Conservation (phyloP, 2,329 filamentous ascomycete species). For the Fusarium zealandicum region DNA sequence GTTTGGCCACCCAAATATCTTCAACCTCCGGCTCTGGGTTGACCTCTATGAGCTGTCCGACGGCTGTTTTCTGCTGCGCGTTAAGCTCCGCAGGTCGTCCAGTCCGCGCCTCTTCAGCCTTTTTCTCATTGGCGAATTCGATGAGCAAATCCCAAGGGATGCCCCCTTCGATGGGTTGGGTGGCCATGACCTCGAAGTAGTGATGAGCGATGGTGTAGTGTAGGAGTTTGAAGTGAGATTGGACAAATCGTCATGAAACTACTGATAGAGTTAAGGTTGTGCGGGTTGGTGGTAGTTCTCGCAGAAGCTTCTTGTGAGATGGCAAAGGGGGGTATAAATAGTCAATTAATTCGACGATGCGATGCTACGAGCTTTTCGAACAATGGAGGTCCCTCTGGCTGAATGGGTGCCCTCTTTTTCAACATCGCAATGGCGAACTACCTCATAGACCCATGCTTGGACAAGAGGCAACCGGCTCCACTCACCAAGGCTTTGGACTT, state of each 20-base stretch:
- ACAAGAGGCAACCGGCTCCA: slow-evolving; percentile 3
- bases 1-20: slow-evolving; percentile 42
- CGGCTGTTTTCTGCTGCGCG: slow-evolving; percentile 48
- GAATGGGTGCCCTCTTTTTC: slow-evolving; percentile 2
- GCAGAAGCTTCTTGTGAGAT: not conserved
- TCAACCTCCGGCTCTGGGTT: slow-evolving; percentile 40
- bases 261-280: not conserved
- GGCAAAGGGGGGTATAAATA: not conserved
- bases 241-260: slow-evolving; percentile 1
- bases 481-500: not conserved
- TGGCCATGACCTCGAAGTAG: slow-evolving; percentile 6
- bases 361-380: not conserved
- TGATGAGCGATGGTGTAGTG: not conserved
- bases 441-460: not conserved
- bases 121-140: slow-evolving; percentile 26
- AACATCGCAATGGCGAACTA: slow-evolving; percentile 20
- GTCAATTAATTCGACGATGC: not conserved
- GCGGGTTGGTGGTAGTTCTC: not conserved
- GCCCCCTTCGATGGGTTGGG: not conserved
- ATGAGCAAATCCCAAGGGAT: slow-evolving; percentile 33
- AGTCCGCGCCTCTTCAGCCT: slow-evolving; percentile 19
- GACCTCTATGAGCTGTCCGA: slow-evolving; percentile 50
- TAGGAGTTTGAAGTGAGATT: not conserved
- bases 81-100: slow-evolving; percentile 48
- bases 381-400: not conserved